Conservation (phyloP, 2,329 filamentous ascomycete species). For the Penicillium aurantiogriseum region DNA sequence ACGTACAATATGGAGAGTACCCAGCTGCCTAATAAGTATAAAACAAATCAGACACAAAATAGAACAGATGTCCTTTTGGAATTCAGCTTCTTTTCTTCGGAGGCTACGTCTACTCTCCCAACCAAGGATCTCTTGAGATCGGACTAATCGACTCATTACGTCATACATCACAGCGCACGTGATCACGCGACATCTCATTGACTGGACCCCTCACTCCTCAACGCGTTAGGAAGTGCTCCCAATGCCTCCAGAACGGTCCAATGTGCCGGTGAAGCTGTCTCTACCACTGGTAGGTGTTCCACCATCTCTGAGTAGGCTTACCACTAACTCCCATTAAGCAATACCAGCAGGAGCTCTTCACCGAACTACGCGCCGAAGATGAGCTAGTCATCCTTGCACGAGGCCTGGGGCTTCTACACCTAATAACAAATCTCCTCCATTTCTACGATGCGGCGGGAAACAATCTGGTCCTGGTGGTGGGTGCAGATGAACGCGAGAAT, state of each 20-base stretch:
- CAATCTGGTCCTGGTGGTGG: conserved; percentile 84
- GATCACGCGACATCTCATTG: conserved; percentile 12
- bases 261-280: conserved; percentile 60
- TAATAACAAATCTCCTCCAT: conserved; percentile 94
- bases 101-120: not conserved
- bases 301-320: not conserved
- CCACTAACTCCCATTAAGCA: conserved; percentile 46
- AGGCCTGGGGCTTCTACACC: conserved; percentile 84
- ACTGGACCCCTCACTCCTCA: not conserved
- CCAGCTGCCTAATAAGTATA: not conserved
- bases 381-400: conserved; percentile 88
- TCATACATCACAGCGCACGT: conserved; percentile 17
- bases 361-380: conserved; percentile 85
- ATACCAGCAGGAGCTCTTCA: conserved; percentile 95
- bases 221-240: conserved; percentile 31
- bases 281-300: conserved; percentile 54
- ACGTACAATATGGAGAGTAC: not conserved
- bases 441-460: conserved; percentile 95
- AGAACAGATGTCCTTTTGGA: not conserved
- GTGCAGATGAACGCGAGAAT: conserved; percentile 90
- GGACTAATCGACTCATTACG: conserved; percentile 8
- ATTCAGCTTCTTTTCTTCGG: not conserved
- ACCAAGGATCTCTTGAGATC: not conserved
- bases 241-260: conserved; percentile 45
- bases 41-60: not conserved